Evolutionary conservation across 2,329 filamentous ascomycete genomes (phyloP), one percentile per base, ranked within the genome.

Genomic region (Purpureocillium takamizusanense): DNA sequence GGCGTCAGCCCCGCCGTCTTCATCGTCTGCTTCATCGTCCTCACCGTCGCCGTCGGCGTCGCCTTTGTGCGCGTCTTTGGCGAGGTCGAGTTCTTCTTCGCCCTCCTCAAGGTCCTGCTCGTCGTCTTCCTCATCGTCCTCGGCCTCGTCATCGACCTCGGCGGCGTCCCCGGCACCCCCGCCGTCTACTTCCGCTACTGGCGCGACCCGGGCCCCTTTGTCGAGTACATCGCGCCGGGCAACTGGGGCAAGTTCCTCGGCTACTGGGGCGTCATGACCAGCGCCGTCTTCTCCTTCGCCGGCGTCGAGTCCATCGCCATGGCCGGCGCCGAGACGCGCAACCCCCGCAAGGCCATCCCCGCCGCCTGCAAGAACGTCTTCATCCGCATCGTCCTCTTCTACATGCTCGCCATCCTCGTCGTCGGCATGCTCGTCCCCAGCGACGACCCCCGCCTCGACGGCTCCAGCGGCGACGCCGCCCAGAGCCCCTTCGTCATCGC

Each of bases 401-500:
- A 78, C 53, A 76, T 84, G 62, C 78, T 81, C 33, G 70, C 72
- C 13, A 81, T 82, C 35, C 76, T 86, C 54, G 78, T 86, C 56
- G 83, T 83, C 40, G 81, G 83, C 15, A 74, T 75, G 29, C 68
- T 88, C 1, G 69, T 85, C 29, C 72, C 74, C 34, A 77, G 74
- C 25, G 55, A 61, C 18, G 79, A 76, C 43, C 66, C 74, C 25
- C 76, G 64, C 12, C 64, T 81, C 28, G 55, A 67, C 48, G 51
- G 64, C 35, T 54, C 56, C n/a, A 63, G 59, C 25, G 69, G 66
- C 27, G 64, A 56, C 16, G 67, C 72, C 3, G 68, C 69, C 2
- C 65, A 72, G 51, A 64, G 58, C 54, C 81, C 80, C 10, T 86
- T 81, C 50, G 83, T 89, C 42, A 84, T 88, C 45, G 84, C 83